Conservation (phyloP, 202 grass and related monocot genomes). For the Zoysia matrella region DNA sequence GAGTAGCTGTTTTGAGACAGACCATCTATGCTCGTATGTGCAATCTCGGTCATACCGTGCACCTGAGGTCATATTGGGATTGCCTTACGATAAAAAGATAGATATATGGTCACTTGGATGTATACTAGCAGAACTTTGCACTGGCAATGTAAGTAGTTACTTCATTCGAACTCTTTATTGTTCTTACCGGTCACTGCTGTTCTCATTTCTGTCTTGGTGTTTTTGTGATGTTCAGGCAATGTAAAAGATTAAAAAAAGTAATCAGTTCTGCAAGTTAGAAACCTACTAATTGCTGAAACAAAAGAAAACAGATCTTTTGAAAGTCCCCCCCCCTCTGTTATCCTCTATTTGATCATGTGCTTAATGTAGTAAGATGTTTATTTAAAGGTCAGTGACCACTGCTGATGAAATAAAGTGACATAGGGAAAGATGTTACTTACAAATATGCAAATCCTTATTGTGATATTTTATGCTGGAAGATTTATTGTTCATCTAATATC, state of each 20-base stretch:
- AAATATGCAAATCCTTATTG: slow-evolving; percentile 3
- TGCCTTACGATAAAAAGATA: too few relatives aligned
- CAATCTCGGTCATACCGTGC: too few relatives aligned
- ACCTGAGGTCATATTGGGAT: too few relatives aligned
- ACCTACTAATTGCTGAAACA: not conserved
- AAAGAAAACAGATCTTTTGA: too few relatives aligned
- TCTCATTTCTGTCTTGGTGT: not conserved
- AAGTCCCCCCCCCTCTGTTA: not conserved
- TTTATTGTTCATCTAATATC: slow-evolving; percentile 16
- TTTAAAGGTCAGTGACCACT: not conserved
- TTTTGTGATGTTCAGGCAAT: not conserved
- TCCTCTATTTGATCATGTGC: not conserved
- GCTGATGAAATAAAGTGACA: not conserved
- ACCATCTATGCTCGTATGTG: too few relatives aligned
- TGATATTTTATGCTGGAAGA: not conserved
- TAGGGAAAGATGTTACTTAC: not conserved
- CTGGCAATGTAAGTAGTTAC: slow-evolving; percentile 89
- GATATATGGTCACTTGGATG: too few relatives aligned
- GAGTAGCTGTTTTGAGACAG: slow-evolving; percentile 83
- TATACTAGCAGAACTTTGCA: slow-evolving; percentile 82
- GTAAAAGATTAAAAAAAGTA: not conserved
- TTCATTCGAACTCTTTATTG: not conserved
- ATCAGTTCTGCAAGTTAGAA: not conserved
- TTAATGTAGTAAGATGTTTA: not conserved
- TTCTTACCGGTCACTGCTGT: slow-evolving; percentile 13